A percentile compares a stretch with the other conserved stretches of the same genome.
Conservation (phyloP, 73 alveolate species). For the Breviolum minutum region DNA sequence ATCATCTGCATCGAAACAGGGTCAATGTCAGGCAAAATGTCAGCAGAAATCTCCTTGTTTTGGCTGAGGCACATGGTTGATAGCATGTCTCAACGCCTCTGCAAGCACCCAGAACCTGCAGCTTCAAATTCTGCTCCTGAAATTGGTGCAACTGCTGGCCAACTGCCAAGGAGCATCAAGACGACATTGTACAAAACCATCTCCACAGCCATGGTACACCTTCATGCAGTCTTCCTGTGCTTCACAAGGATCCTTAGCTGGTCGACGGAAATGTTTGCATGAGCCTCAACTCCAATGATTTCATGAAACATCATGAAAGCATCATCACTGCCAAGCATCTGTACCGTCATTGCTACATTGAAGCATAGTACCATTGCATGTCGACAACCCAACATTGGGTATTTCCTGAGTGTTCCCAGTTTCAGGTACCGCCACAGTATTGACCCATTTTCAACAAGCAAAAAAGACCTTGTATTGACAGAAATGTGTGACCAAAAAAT, state of each 20-base stretch:
- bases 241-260: constrained; percentile 53
- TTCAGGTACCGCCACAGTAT: no score
- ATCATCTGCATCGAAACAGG: no score
- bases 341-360: constrained; percentile 58
- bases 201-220: constrained; percentile 79
- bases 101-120: constrained; percentile 65
- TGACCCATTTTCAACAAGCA: no score
- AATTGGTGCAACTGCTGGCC: background rate
- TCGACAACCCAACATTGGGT: constrained; percentile 34
- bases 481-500: no score
- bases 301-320: background rate
- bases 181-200: constrained; percentile 42
- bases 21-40: no score
- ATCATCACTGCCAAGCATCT: constrained; percentile 8
- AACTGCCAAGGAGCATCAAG: constrained; percentile 51
- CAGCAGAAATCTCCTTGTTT: background rate
- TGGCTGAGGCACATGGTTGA: constrained; percentile 57
- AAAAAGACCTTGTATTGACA: no score
- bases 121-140: background rate
- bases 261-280: background rate
- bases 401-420: constrained; percentile 14
- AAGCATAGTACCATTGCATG: constrained; percentile 83
- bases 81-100: constrained; percentile 38
- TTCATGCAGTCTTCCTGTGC: constrained; percentile 56
- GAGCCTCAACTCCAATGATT: background rate